Conservation (phyloP, 495 filamentous ascomycete species). For the Penicillium atrosanguineum region DNA sequence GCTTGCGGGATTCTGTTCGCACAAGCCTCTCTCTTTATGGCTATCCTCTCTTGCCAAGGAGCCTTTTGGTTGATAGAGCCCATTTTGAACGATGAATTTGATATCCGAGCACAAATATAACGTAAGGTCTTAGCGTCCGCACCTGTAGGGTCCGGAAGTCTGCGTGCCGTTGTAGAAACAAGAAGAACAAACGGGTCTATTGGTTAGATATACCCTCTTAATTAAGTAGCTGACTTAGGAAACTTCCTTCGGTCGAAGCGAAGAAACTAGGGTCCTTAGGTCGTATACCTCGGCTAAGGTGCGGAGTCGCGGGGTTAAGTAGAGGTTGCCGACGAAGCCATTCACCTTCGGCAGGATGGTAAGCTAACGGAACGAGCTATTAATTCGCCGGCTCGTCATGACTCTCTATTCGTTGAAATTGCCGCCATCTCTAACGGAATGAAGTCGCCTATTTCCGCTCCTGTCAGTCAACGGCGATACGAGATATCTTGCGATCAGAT, state of each 20-base stretch:
- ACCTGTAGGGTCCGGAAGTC: background rate
- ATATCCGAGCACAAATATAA: background rate
- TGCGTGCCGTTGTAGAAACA: background rate
- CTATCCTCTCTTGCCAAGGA: constrained; percentile 18
- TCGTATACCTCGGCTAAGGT: constrained; percentile 2
- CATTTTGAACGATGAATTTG: constrained; percentile 1
- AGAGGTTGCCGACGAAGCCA: background rate
- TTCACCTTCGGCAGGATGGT: background rate
- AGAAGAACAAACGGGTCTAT: background rate
- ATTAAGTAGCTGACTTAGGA: no score
- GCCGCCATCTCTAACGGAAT: background rate
- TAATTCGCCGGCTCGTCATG: constrained; percentile 1
- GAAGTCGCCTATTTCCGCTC: background rate
- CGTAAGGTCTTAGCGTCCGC: background rate
- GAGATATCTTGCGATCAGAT: background rate
- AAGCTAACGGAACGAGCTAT: background rate
- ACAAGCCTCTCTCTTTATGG: constrained; percentile 32
- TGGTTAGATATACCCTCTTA: background rate
- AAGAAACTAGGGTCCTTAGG: background rate
- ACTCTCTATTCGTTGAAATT: background rate
- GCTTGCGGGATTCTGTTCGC: constrained; percentile 31
- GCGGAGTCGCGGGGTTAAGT: background rate
- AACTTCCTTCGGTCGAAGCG: background rate
- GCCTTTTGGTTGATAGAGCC: background rate
- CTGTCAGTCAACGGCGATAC: background rate